Evolutionary conservation across 371 early-diverging fungal genomes (phyloP).

Genomic region (Vittaforma corneae): DNA sequence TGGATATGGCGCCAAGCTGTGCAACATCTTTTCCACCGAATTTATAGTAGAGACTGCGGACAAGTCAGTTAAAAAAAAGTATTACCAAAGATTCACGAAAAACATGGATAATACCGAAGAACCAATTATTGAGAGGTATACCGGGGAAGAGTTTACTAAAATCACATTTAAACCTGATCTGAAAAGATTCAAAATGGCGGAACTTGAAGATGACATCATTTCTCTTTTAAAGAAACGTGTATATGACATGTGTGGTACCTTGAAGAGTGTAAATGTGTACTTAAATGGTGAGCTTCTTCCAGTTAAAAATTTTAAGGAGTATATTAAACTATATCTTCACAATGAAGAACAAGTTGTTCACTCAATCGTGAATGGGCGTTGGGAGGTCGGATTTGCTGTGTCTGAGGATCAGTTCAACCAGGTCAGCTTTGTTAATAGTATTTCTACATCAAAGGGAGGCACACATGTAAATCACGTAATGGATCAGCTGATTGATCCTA

Average conservation of each 20-base stretch:
- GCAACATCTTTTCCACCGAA: conserved; percentile 90
- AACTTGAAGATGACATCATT: conserved; percentile 71
- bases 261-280: conserved; percentile 73
- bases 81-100: conserved; percentile 62
- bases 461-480: conserved; percentile 79
- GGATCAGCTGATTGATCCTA: conserved; percentile 71
- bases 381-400: conserved; percentile 84
- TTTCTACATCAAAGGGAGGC: conserved; percentile 92
- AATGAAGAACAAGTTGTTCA: conserved; percentile 62
- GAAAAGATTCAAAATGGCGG: conserved; percentile 73
- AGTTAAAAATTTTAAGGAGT: conserved; percentile 77
- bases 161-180: conserved; percentile 94
- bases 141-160: conserved; percentile 57
- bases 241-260: conserved; percentile 86
- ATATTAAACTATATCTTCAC: conserved; percentile 68
- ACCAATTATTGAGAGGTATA: conserved; percentile 43
- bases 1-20: conserved; percentile 97
- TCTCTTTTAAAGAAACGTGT: conserved; percentile 83
- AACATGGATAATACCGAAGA: conserved; percentile 54
- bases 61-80: conserved; percentile 60
- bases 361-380: conserved; percentile 68
- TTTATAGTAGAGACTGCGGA: conserved; percentile 92
- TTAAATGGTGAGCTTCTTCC: conserved; percentile 74
- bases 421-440: conserved; percentile 90
- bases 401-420: conserved; percentile 92